A percentile compares a stretch with the other conserved stretches of the same genome.
Evolutionary conservation across 2,329 filamentous ascomycete genomes (phyloP).

Genomic region (Talaromyces sp.): DNA sequence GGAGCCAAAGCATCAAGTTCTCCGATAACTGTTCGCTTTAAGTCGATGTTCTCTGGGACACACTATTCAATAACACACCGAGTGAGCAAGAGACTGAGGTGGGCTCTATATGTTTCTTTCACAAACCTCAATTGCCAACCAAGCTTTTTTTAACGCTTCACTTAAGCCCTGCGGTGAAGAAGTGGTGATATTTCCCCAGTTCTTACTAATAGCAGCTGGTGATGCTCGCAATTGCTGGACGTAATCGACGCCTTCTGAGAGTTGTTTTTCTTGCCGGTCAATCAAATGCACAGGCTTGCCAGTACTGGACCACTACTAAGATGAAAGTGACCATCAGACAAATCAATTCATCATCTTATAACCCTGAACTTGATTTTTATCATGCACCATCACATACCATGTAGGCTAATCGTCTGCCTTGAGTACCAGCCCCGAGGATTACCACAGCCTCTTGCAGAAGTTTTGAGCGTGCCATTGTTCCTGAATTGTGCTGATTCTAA

Average conservation of each 20-base stretch:
- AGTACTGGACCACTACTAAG: conserved; percentile 32
- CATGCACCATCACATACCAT: conserved; percentile 28
- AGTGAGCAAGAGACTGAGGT: background rate
- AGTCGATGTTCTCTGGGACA: conserved; percentile 42
- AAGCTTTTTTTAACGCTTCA: conserved; percentile 27
- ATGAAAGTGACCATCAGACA: background rate
- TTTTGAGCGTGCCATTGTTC: background rate
- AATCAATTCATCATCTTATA: background rate
- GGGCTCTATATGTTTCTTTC: background rate
- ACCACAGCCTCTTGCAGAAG: conserved; percentile 8
- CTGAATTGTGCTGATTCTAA: background rate
- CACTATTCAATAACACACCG: conserved; percentile 31
- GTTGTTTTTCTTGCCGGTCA: conserved; percentile 29
- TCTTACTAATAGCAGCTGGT: conserved; percentile 13
- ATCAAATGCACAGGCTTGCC: conserved; percentile 32
- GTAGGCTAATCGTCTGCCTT: conserved; percentile 36
- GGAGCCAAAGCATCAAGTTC: conserved; percentile 40
- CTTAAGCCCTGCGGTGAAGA: conserved; percentile 23
- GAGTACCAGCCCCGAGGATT: conserved; percentile 33
- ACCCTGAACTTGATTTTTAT: background rate
- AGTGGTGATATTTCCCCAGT: conserved; percentile 26
- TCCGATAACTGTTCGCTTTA: conserved; percentile 42
- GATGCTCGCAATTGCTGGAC: conserved; percentile 27
- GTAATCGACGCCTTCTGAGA: conserved; percentile 27
- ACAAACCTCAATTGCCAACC: conserved; percentile 37